Evolutionary conservation across 1,284 basidiomycete genomes (phyloP).

Genomic region (Ceratobasidium sp.): DNA sequence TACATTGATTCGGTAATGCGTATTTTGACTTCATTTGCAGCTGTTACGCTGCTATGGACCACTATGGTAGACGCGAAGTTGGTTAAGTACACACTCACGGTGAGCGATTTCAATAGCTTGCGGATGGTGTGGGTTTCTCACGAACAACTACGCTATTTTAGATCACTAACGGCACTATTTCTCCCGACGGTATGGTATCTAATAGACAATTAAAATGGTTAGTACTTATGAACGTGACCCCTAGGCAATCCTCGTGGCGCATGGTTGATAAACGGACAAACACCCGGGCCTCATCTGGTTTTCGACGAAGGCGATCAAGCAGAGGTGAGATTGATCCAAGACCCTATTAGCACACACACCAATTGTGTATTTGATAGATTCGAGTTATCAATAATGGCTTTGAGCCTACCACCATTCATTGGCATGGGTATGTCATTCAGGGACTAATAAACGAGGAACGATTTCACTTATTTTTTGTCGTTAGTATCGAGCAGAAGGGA

Average conservation of each 20-base stretch:
- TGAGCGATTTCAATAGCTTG: background rate
- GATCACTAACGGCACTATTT: conserved; percentile 21
- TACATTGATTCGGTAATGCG: background rate
- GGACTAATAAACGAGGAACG: background rate
- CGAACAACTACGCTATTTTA: background rate
- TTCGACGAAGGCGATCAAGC: conserved; percentile 39
- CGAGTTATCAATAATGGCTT: conserved; percentile 15
- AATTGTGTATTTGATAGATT: conserved; percentile 17
- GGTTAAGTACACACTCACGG: conserved; percentile 21
- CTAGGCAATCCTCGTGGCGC: conserved; percentile 11
- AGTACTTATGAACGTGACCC: background rate
- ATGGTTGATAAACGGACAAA: conserved; percentile 27
- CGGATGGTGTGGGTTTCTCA: background rate
- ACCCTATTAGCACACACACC: too few relatives aligned
- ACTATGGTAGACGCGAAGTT: conserved; percentile 1
- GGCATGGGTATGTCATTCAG: conserved; percentile 19
- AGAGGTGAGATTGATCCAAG: conserved; percentile 21
- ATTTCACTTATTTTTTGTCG: background rate
- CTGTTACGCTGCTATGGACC: background rate
- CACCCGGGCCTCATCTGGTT: conserved; percentile 36
- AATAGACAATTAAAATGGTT: too few relatives aligned
- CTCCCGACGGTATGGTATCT: conserved; percentile 4
- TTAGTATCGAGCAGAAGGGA: conserved; percentile 38
- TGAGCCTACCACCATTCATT: conserved; percentile 24
- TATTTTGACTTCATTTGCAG: conserved; percentile 1